A percentile compares a stretch with the other conserved stretches of the same genome.
These are phyloP conservation scores for Diaporthe batatas DNA, from an alignment of 2,329 filamentous ascomycete species.

Conservation along the genomic window DNA sequence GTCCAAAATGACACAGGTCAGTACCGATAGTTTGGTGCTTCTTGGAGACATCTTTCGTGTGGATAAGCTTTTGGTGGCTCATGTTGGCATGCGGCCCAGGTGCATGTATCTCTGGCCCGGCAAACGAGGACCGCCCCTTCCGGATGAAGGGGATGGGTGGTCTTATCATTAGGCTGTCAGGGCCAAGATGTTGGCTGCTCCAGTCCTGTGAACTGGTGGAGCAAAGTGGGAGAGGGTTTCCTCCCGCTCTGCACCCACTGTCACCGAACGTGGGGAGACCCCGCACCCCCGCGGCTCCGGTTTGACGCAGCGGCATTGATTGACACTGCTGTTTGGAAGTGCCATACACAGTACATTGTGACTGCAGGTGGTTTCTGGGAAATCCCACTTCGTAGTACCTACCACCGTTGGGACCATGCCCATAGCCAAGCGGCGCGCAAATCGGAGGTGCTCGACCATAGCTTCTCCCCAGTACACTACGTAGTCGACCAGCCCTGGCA, in stretches of 20 bases:
- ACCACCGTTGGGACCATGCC: not conserved
- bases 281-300: slow-evolving; percentile 12
- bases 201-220: not conserved
- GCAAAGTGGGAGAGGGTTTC: not conserved
- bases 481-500: slow-evolving; percentile 8
- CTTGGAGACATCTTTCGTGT: not conserved
- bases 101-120: not conserved
- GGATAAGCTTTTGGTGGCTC: not conserved
- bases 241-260: slow-evolving; percentile 5
- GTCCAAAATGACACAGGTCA: not conserved
- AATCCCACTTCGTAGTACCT: no score
- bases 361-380: no score
- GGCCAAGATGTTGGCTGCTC: not conserved
- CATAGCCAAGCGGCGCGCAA: slow-evolving; percentile 14
- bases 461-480: not conserved
- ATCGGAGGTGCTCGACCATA: slow-evolving; percentile 5
- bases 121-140: not conserved
- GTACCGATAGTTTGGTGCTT: not conserved
- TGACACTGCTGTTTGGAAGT: not conserved
- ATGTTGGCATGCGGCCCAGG: not conserved
- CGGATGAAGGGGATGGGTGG: not conserved
- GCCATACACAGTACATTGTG: no score
- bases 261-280: slow-evolving; percentile 15
- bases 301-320: not conserved
- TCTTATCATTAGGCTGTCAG: not conserved